Evolutionary conservation across 495 filamentous ascomycete species (phyloP).

Genomic region (Chaetomium tenue): DNA sequence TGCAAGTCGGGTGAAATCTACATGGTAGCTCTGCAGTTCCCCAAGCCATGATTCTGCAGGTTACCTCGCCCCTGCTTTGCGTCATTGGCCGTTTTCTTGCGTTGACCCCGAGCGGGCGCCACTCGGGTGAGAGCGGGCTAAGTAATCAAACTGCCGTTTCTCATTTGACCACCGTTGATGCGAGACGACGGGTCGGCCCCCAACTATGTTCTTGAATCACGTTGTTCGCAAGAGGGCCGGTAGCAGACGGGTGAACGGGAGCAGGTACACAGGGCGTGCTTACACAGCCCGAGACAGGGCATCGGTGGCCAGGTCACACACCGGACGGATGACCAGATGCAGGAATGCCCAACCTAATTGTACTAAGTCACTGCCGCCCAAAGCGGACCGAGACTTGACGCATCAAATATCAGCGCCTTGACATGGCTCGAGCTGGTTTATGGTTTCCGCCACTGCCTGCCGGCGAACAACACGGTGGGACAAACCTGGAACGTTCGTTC

Average conservation of each 20-base stretch:
- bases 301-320: conserved; percentile 5
- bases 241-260: background rate
- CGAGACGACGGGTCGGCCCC: background rate
- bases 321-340: background rate
- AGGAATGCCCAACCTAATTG: conserved; percentile 9
- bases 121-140: conserved; percentile 6
- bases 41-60: conserved; percentile 19
- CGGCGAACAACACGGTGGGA: background rate
- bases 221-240: background rate
- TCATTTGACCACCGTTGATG: background rate
- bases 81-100: conserved; percentile 13
- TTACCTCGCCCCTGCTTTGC: background rate
- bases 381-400: background rate
- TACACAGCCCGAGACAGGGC: background rate
- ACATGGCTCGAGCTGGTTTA: background rate
- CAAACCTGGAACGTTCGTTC: background rate
- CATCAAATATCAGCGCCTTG: background rate
- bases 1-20: conserved; percentile 3
- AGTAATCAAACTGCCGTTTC: background rate
- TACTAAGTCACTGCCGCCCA: background rate
- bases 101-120: background rate
- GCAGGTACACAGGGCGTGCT: background rate
- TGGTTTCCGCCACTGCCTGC: background rate
- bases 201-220: background rate
- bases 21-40: conserved; percentile 5